These are phyloP conservation scores for Termitomyces sp. DNA, from an alignment of 768 basidiomycete genomes.

Conservation along the genomic window DNA sequence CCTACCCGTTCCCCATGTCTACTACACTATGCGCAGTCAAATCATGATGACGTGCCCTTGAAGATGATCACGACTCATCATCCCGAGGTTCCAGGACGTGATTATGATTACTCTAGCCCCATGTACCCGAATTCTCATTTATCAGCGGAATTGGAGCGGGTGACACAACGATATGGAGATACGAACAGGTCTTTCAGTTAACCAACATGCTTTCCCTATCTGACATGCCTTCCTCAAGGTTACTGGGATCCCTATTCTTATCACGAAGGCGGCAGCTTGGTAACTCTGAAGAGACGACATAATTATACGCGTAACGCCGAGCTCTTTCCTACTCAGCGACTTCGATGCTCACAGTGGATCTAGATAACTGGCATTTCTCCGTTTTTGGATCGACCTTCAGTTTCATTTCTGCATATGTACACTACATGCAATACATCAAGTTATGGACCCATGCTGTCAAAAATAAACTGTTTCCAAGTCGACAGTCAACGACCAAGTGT, in stretches of 20 bases:
- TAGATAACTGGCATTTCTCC: not conserved
- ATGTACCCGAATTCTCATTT: not conserved
- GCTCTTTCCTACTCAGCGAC: not conserved
- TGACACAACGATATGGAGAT: slow-evolving; percentile 57
- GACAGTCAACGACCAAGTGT: not conserved
- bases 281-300: slow-evolving; percentile 4
- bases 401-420: slow-evolving; percentile 11
- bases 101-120: not conserved
- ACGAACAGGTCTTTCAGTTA: slow-evolving; percentile 46
- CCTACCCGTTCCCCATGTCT: not conserved
- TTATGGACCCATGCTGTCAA: not conserved
- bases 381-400: not conserved
- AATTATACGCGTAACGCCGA: not conserved
- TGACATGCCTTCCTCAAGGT: slow-evolving; percentile 29
- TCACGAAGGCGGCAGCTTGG: slow-evolving; percentile 44
- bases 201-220: not conserved
- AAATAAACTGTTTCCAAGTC: not conserved
- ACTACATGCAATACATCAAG: slow-evolving; percentile 1
- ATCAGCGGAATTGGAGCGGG: slow-evolving; percentile 30
- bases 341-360: not conserved
- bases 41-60: not conserved
- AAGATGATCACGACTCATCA: not conserved
- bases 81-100: slow-evolving; percentile 1
- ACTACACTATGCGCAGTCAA: not conserved
- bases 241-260: slow-evolving; percentile 61